Evolutionary conservation across 345 rosid species (phyloP).

Genomic region (Capsella bursapastoris): DNA sequence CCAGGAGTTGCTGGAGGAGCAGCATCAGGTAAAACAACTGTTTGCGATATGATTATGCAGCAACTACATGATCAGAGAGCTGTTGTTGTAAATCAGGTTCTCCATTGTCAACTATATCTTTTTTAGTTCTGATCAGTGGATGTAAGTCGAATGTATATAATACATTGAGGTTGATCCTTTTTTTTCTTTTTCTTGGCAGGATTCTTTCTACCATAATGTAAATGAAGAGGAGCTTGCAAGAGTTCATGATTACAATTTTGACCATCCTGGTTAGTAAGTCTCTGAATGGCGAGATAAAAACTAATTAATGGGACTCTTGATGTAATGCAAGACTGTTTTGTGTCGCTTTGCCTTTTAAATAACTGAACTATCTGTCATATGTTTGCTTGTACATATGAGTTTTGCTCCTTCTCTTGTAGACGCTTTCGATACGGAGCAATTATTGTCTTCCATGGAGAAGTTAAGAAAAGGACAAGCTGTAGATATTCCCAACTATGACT

Average conservation of each 20-base stretch:
- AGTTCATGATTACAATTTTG: slow-evolving; percentile 95
- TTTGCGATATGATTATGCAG: slow-evolving; percentile 97
- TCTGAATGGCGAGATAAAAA: background rate
- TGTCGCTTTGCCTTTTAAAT: slow-evolving; percentile 13
- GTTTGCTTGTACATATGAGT: background rate
- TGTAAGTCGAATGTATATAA: background rate
- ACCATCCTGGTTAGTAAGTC: slow-evolving; percentile 85
- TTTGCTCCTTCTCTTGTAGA: slow-evolving; percentile 52
- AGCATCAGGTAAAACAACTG: slow-evolving; percentile 95
- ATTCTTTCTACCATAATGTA: slow-evolving; percentile 91
- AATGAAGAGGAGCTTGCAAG: slow-evolving; percentile 75
- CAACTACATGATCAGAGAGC: slow-evolving; percentile 98
- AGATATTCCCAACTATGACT: slow-evolving; percentile 88
- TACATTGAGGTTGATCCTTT: slow-evolving; percentile 8
- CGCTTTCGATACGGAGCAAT: slow-evolving; percentile 86
- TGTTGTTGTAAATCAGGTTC: slow-evolving; percentile 87
- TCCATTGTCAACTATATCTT: background rate
- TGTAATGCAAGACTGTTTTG: background rate
- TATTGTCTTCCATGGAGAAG: slow-evolving; percentile 74
- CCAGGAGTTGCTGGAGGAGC: slow-evolving; percentile 97
- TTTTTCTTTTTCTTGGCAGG: slow-evolving; percentile 48
- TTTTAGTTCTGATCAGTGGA: background rate
- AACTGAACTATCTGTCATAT: background rate
- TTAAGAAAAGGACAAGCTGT: slow-evolving; percentile 85
- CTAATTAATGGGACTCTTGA: background rate